Conservation (phyloP, 2,329 filamentous ascomycete genomes). For the Apiospora aurea region DNA sequence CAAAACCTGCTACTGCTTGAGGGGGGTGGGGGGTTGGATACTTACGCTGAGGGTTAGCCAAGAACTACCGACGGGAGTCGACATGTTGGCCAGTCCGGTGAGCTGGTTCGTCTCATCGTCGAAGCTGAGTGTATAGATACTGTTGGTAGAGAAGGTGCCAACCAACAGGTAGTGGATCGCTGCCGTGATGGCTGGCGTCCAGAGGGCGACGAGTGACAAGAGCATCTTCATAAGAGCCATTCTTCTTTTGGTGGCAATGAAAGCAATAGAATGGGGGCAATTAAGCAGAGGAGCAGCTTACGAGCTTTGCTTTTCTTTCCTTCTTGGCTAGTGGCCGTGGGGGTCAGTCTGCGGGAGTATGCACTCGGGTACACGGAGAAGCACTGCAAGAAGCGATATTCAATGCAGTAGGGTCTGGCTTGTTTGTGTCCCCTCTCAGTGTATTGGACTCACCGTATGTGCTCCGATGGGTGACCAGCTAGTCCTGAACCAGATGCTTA, state of each 20-base stretch:
- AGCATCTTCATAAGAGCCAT: not conserved
- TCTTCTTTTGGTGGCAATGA: not conserved
- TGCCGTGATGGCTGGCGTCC: not conserved
- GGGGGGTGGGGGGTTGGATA: not conserved
- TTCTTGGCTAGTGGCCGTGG: not conserved
- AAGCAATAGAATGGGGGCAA: too few relatives aligned
- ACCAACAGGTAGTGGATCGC: conserved; percentile 25
- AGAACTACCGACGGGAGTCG: conserved; percentile 23
- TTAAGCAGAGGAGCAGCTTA: not conserved
- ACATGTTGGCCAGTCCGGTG: conserved; percentile 24
- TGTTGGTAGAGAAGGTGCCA: conserved; percentile 26
- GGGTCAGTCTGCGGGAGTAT: not conserved
- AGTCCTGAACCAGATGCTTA: not conserved
- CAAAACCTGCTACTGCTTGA: not conserved
- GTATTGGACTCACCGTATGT: not conserved
- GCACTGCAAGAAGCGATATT: not conserved
- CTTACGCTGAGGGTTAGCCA: conserved; percentile 27
- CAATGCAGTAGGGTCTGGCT: too few relatives aligned
- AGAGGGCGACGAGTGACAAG: not conserved
- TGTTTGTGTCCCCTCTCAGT: not conserved
- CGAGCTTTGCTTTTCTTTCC: not conserved
- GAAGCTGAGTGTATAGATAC: conserved; percentile 26
- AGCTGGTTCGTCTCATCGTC: conserved; percentile 26
- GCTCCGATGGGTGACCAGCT: not conserved
- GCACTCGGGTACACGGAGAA: not conserved